Percentiles rank a stretch among this genome's conserved stretches.
Evolutionary conservation across 202 grass and related monocot genomes (phyloP).

Genomic region (Zizania palustris): DNA sequence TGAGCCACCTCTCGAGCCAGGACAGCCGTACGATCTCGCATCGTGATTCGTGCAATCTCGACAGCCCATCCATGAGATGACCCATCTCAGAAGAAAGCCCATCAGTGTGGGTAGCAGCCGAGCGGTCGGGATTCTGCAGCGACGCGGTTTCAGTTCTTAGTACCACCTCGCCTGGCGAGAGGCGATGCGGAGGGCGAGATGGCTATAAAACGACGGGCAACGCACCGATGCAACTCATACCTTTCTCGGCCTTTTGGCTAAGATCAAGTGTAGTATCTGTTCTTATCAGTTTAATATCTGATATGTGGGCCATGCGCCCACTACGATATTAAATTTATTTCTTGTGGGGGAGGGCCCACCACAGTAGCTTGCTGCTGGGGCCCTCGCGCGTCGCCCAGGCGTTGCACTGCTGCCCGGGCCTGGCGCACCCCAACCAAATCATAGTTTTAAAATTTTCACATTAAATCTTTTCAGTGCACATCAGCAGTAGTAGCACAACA

Average conservation of each 20-base stretch:
- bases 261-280: conserved; percentile 80
- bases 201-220: not conserved
- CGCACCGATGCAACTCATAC: conserved; percentile 17
- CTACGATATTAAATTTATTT: too few relatives aligned
- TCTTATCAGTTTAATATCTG: conserved; percentile 52
- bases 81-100: not conserved
- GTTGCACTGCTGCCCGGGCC: too few relatives aligned
- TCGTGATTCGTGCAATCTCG: not conserved
- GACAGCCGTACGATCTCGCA: not conserved
- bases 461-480: too few relatives aligned
- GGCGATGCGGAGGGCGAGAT: not conserved
- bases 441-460: too few relatives aligned
- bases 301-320: too few relatives aligned
- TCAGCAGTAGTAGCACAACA: too few relatives aligned
- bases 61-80: not conserved
- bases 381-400: too few relatives aligned
- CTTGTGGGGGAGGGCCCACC: too few relatives aligned
- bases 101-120: not conserved
- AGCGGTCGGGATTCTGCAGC: not conserved
- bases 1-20: not conserved
- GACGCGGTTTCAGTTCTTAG: not conserved
- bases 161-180: not conserved
- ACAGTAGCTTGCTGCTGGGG: too few relatives aligned
- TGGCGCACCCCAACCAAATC: too few relatives aligned
- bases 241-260: conserved; percentile 84